These are phyloP conservation scores for Fusarium circinatum DNA, from an alignment of 2,329 filamentous ascomycete species.

Conservation along the genomic window DNA sequence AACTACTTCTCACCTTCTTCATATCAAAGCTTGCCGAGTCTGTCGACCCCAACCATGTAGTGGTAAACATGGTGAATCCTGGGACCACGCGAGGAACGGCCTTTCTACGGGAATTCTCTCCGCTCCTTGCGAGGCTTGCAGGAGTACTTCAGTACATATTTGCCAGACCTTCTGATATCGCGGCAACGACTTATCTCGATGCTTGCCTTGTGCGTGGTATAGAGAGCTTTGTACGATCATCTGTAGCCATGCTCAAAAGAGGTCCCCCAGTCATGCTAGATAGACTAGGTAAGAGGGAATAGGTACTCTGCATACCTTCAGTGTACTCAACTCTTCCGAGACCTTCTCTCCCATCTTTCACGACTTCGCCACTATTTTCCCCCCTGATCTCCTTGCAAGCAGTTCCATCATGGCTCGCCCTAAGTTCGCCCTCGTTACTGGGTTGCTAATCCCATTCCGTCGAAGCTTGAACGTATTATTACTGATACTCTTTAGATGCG, in stretches of 20 bases:
- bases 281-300: background rate
- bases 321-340: background rate
- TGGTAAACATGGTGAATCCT: background rate
- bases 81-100: background rate
- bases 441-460: background rate
- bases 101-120: background rate
- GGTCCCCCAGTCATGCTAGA: background rate
- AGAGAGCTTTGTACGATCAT: background rate
- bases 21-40: background rate
- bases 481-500: background rate
- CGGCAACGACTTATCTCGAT: background rate
- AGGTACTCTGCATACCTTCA: background rate
- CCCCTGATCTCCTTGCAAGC: too few relatives aligned
- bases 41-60: background rate
- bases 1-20: background rate
- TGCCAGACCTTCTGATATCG: background rate
- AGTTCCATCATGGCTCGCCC: background rate
- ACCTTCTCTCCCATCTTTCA: fast-evolving
- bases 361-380: too few relatives aligned
- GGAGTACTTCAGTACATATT: background rate
- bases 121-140: background rate
- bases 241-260: fast-evolving
- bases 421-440: background rate
- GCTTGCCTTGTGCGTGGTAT: background rate
- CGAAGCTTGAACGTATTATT: background rate